Base-by-base conservation (phyloP, 2,329 filamentous ascomycete species). In the Fusarium sp. region DNA sequence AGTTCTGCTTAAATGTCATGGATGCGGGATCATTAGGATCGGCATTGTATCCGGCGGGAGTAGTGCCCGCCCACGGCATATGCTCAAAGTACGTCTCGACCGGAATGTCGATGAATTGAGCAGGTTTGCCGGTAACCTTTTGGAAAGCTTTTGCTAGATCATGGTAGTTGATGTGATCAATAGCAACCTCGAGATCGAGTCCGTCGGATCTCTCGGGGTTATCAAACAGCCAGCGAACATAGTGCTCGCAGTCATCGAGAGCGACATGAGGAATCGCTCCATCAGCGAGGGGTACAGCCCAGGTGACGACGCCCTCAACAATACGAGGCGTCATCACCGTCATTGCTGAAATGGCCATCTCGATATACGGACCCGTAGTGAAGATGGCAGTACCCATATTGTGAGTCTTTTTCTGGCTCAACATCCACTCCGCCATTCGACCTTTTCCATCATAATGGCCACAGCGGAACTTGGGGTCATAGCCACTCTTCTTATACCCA, bases 391-490 rank as follows among this genome's bases (percentile, higher is more conserved):
- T 51, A 0, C 66, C 62, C 72, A 74, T 74, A 3, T 24, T 35
- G 7, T 45, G 20, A 1, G 13, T 20, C 18, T 58, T 35, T 8
- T 30, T 65, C 75, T 87, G 85, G 26, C 78, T 75, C 12, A 85
- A 73, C n/a, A 87, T 82, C 83, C 83, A 86, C 66, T 86, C 81
- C 2, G 79, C 84, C 12, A 87, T 72, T 17, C 85, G 77, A 6
- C 86, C 85, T 74, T 87, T 86, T 8, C 79, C 82, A 66, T 85
- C 86, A 54, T 87, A 87, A 77, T 89, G 87, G 1, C 87, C 87
- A 4, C 78, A 77, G 15, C 85, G 83, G 62, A 85, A 85, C 45
- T 83, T 81, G 0, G 84, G 81, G 28, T 86, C 80, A 70, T 85
- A 89, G 0, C 83, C 85, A 32, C 81, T 79, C 73, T 86, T 85